phyloP scores from a whole-genome alignment of 768 basidiomycete species.

The Macrolepiota albuminosa region DNA sequence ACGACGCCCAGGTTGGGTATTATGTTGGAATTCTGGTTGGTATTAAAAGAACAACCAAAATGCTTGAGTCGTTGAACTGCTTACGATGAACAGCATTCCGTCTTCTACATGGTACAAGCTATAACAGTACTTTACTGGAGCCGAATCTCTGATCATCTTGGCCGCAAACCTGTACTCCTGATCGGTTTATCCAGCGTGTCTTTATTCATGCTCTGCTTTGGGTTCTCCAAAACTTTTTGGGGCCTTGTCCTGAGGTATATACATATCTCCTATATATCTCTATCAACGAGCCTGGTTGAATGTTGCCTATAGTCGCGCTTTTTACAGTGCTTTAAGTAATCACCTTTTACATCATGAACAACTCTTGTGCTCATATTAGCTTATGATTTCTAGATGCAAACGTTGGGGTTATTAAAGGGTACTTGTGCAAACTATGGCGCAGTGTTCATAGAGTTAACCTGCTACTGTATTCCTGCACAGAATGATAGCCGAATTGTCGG shows the following conservation, averaged over 20 bases:
- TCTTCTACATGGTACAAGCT: slow-evolving; percentile 73
- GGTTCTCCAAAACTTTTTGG: slow-evolving; percentile 64
- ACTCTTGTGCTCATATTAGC: not conserved
- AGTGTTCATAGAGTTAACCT: not conserved
- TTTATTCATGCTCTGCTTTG: slow-evolving; percentile 69
- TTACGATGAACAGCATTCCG: slow-evolving; percentile 49
- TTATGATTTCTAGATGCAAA: slow-evolving; percentile 38
- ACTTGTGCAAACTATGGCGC: not conserved
- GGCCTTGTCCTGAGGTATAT: slow-evolving; percentile 48
- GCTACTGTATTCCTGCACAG: slow-evolving; percentile 23
- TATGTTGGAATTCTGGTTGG: slow-evolving; percentile 74
- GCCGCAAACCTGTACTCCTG: slow-evolving; percentile 72
- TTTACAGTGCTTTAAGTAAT: slow-evolving; percentile 67
- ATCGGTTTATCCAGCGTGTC: slow-evolving; percentile 62
- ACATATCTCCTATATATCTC: not conserved
- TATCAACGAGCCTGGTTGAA: not conserved
- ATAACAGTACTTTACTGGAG: slow-evolving; percentile 72
- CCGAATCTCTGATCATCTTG: slow-evolving; percentile 65
- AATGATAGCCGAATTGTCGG: slow-evolving; percentile 70
- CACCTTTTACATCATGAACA: slow-evolving; percentile 1
- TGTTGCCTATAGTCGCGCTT: slow-evolving; percentile 41
- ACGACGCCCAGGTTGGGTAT: slow-evolving; percentile 69
- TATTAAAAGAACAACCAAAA: not conserved
- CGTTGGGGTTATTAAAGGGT: slow-evolving; percentile 66
- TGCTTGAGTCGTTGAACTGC: not conserved